Conservation (phyloP, 331 rosid genomes). For the Stylosanthes scabra region DNA sequence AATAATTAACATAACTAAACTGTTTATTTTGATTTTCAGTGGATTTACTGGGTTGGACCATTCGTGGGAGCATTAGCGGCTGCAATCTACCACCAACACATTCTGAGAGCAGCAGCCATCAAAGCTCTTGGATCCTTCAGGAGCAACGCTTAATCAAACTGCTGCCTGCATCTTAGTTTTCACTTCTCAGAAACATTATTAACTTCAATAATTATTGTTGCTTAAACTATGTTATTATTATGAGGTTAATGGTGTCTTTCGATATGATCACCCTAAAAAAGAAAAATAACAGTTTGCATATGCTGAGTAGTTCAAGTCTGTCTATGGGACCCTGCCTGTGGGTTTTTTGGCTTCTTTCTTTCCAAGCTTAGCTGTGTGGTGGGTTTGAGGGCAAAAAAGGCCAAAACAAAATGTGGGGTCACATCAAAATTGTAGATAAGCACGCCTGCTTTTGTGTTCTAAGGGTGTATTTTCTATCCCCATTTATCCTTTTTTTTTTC, state of each 20-base stretch:
- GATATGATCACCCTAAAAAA: background rate
- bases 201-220: conserved; percentile 14
- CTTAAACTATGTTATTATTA: background rate
- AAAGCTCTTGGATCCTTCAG: conserved; percentile 98
- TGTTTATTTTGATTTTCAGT: conserved; percentile 46
- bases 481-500: background rate
- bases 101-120: conserved; percentile 84
- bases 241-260: background rate
- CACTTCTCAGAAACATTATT: background rate
- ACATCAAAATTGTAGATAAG: conserved; percentile 65
- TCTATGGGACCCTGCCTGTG: conserved; percentile 35
- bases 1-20: too few species aligned
- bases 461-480: conserved; percentile 57
- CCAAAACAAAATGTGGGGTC: conserved; percentile 33
- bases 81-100: conserved; percentile 81
- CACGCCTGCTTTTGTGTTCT: conserved; percentile 38
- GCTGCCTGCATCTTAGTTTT: too few species aligned
- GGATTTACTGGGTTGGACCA: conserved; percentile 99
- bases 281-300: conserved; percentile 37
- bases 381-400: conserved; percentile 24
- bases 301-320: conserved; percentile 40
- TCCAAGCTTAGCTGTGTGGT: background rate
- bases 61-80: conserved; percentile 84
- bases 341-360: conserved; percentile 9
- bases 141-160: conserved; percentile 71